Base-by-base conservation (phyloP, 192 early-diverging fungal species). In the Phycomyces blakesleeanus region DNA sequence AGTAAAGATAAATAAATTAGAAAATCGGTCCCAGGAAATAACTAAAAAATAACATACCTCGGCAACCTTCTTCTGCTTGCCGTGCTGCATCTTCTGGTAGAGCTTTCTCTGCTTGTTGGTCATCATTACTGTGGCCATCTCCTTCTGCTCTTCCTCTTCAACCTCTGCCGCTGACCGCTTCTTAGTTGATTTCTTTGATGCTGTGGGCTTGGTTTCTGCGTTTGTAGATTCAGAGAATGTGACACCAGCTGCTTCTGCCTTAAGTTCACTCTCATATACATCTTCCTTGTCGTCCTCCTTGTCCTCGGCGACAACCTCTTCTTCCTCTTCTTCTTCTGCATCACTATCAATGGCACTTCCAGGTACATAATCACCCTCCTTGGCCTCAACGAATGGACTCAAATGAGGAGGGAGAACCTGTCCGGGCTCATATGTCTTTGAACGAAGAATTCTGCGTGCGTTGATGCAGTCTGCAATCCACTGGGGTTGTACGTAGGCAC, bases 381-480 rank as follows among this genome's bases (percentile, higher is more conserved):
- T 81, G 52, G 84, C 82, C 66, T 87, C 86, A 7, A 93, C 95
- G 69, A 97, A 99, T 14, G 97, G 97, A 61, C 89, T 92, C 65
- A 96, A 76, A 75, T 99, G 97, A 55, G 97, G 88, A 15, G 95
- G 95, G 53, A 96, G 77, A 5, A 74, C 76, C 70, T 91, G 83
- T 15, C 94, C 97, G 22, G 89, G 82, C 49, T 85, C 81, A 66
- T 99, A 99, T 14, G 74, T 65, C 10, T 79, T 72, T 14, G 73
- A 59, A 20, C 73, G 61, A 52, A 97, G 69, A 34, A 96, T 71
- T 56, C 89, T 86, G 7, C 83, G 75, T 20, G 92, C 90, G 59
- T 99, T 99, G 59, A 97, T 81, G 67, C 85, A 88, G 73, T 99
- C 97, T 78, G 90, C 94, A 16, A 95, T 81, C 97, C 97, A 99